Base-by-base conservation (phyloP, 441 rosid genomes). In the Erysimum cheiri region DNA sequence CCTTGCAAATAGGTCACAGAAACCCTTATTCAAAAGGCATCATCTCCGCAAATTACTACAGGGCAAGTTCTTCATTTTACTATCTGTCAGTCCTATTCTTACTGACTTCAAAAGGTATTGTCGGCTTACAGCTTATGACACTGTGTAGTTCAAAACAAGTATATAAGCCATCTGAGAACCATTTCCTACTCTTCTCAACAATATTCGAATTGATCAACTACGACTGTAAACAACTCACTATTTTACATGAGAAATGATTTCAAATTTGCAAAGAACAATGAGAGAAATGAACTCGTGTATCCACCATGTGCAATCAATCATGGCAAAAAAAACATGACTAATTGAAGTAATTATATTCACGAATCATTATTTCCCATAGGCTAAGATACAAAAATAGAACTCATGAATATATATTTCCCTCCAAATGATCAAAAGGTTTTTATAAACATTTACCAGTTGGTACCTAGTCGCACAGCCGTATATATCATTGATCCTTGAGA, bases 401-500 rank as follows among this genome's bases (percentile, higher is more conserved):
- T 64, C 71, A 32, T 49, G 50, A 64, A 76, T 59, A 67, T 56
- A 64, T 13, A 58, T 49, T 55, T 64, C 68, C 71, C 72, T 56
- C 58, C 24, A 57, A 80, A 68, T 32, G 36, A 72, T 44, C 59
- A 61, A 74, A 57, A 41, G 37, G 66, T n/a, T 37, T 65, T 60
- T 61, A 8, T n/a, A 26, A 54, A 43, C 50, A 32, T 24, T 26
- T 65, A 47, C 62, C 50, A 60, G 72, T 37, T 37, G 69, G 47
- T 15, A 22, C 14, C 53, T 43, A 56, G 35, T 44, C 58, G 47
- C 58, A 70, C 74, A 75, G 64, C 37, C 52, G 54, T 54, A 56
- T 6, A 71, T 73, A 83, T 91, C 85, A 87, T 53, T 83, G 77
- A 55, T 84, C 85, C 47, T 87, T 77, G 52, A 83, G 69, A 62